phyloP scores from a whole-genome alignment of 2,329 filamentous ascomycete genomes.

The Cladosporium sphaerospermum region DNA sequence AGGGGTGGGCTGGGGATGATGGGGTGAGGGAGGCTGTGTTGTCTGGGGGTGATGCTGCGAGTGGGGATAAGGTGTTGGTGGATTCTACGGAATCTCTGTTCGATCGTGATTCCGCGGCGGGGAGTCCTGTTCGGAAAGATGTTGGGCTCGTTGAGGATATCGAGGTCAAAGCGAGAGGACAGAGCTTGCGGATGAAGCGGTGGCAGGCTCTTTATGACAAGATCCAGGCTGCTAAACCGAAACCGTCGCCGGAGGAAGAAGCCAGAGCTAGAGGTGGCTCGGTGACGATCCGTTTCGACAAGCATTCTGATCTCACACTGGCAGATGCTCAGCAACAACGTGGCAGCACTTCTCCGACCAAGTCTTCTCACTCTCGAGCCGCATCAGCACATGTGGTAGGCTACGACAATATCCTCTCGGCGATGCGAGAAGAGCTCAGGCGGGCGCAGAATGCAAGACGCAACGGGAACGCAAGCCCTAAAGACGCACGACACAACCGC shows the following conservation, averaged over 20 bases:
- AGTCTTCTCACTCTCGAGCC: not conserved
- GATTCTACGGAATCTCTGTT: conserved; percentile 24
- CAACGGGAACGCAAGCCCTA: conserved; percentile 11
- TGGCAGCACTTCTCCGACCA: conserved; percentile 1
- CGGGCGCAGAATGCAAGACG: conserved; percentile 8
- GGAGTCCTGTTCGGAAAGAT: conserved; percentile 15
- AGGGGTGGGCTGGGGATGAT: conserved; percentile 73
- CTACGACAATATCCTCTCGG: conserved; percentile 30
- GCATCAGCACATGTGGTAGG: conserved; percentile 15
- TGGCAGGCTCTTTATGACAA: conserved; percentile 63
- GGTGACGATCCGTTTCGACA: conserved; percentile 22
- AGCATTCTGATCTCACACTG: conserved; percentile 24
- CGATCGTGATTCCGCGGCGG: not conserved
- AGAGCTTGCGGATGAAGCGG: conserved; percentile 61
- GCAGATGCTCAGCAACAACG: conserved; percentile 18
- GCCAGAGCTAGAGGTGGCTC: conserved; percentile 5
- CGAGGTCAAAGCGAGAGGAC: conserved; percentile 59
- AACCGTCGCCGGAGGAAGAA: conserved; percentile 11
- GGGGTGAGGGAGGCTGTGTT: conserved; percentile 68
- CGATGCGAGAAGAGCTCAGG: conserved; percentile 30
- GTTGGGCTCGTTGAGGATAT: conserved; percentile 62
- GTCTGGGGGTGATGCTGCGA: conserved; percentile 54
- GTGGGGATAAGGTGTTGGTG: conserved; percentile 58
- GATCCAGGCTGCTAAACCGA: conserved; percentile 16
- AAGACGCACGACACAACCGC: not conserved